These are phyloP conservation scores for Luzula sylvatica DNA, from an alignment of 176 grass and related monocot species.

Conservation along the genomic window DNA sequence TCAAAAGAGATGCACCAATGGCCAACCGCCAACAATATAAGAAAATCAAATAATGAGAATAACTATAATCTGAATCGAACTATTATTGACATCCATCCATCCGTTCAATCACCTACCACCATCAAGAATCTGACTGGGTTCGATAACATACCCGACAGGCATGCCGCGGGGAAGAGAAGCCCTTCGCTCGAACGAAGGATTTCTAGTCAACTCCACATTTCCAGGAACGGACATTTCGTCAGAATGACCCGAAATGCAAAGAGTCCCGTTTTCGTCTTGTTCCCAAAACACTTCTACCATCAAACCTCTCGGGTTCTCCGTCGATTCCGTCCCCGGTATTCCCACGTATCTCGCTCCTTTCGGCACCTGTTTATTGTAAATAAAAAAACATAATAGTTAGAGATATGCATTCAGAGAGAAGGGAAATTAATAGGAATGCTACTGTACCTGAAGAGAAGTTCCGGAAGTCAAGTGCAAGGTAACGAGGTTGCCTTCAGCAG, in stretches of 20 bases:
- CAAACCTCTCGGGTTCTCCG: conserved; percentile 65
- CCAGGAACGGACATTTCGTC: conserved; percentile 38
- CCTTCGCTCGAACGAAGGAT: conserved; percentile 34
- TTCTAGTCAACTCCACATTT: conserved; percentile 36
- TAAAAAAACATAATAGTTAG: no score
- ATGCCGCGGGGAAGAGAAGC: conserved; percentile 9
- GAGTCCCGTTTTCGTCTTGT: conserved; percentile 65
- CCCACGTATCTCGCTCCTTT: conserved; percentile 73
- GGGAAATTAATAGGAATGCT: no score
- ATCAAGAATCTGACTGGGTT: conserved; percentile 35
- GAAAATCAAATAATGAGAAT: not conserved
- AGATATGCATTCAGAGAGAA: not conserved
- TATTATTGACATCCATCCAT: not conserved
- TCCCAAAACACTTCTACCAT: conserved; percentile 98
- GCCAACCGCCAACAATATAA: not conserved
- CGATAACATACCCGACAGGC: conserved; percentile 51
- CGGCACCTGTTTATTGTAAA: conserved; percentile 49
- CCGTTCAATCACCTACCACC: conserved; percentile 15
- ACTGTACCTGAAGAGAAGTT: conserved; percentile 63
- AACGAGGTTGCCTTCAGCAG: conserved; percentile 64
- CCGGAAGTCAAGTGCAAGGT: conserved; percentile 62
- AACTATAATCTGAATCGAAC: not conserved
- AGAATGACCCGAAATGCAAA: conserved; percentile 82
- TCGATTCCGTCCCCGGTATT: conserved; percentile 78
- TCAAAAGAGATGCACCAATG: no score